These are phyloP conservation scores for Sideroxylon spinosum DNA, from an alignment of 179 eudicot species.

Conservation along the genomic window DNA sequence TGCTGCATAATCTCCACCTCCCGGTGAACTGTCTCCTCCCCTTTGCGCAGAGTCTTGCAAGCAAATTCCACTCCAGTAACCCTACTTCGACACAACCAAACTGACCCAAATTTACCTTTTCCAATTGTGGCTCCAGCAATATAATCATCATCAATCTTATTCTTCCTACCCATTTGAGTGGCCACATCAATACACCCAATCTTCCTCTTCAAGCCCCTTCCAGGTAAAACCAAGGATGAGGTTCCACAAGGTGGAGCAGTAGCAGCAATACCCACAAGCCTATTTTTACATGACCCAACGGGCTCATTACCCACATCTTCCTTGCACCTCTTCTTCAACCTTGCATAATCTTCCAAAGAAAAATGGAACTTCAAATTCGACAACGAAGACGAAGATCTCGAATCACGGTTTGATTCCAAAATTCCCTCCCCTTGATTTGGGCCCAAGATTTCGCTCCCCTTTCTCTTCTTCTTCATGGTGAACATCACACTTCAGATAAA, in stretches of 20 bases:
- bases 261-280: conserved; percentile 60
- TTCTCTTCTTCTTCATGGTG: conserved; percentile 63
- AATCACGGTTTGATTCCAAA: conserved; percentile 23
- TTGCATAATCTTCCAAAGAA: conserved; percentile 67
- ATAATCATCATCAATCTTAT: conserved; percentile 79
- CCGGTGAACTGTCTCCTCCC: conserved; percentile 86
- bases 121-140: conserved; percentile 59
- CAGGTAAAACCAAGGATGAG: conserved; percentile 45
- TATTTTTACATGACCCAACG: conserved; percentile 41
- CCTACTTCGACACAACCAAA: conserved; percentile 67
- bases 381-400: conserved; percentile 23
- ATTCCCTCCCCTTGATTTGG: conserved; percentile 18
- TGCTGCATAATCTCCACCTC: conserved; percentile 99
- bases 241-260: conserved; percentile 82
- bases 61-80: conserved; percentile 69
- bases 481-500: conserved; percentile 7
- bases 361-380: conserved; percentile 44
- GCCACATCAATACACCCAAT: conserved; percentile 86
- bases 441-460: conserved; percentile 41
- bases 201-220: conserved; percentile 80
- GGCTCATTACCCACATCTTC: conserved; percentile 42
- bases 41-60: conserved; percentile 70
- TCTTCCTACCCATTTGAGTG: conserved; percentile 83
- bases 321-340: conserved; percentile 73
- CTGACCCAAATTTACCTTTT: conserved; percentile 87